Evolutionary conservation across 495 filamentous ascomycete species (phyloP).

Genomic region (Podospora anserina): DNA sequence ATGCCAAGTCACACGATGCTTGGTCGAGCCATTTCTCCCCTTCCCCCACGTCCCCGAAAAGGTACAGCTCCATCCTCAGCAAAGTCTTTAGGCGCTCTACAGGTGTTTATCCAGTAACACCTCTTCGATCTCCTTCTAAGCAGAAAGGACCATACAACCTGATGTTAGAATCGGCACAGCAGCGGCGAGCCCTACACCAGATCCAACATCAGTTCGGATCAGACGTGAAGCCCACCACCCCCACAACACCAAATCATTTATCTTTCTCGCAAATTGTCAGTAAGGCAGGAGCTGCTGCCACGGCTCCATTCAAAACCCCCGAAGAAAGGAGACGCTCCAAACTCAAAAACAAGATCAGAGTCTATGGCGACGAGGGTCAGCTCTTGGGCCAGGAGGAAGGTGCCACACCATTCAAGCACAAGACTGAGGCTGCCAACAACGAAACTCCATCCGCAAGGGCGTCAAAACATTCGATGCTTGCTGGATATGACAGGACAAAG

Average conservation of each 20-base stretch:
- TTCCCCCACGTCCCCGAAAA: background rate
- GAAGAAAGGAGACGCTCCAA: constrained; percentile 3
- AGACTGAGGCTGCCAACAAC: background rate
- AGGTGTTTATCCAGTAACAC: background rate
- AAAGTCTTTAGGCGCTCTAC: constrained; percentile 16
- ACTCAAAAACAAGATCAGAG: constrained; percentile 12
- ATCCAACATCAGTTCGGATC: background rate
- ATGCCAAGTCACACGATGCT: background rate
- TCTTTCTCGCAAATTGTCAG: background rate
- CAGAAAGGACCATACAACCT: background rate
- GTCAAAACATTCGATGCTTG: background rate
- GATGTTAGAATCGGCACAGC: background rate
- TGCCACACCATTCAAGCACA: background rate
- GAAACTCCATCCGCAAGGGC: background rate
- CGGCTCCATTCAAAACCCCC: background rate
- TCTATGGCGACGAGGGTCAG: constrained; percentile 11
- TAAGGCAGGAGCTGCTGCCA: background rate
- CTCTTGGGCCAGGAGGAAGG: constrained; percentile 5
- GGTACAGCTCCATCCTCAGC: constrained; percentile 19
- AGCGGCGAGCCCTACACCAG: background rate
- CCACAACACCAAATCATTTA: background rate
- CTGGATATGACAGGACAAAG: background rate
- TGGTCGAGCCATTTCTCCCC: background rate
- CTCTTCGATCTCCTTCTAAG: background rate
- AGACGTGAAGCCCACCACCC: background rate